phyloP scores from a whole-genome alignment of 305 asterid genomes.

The Caryopteris hybrid region DNA sequence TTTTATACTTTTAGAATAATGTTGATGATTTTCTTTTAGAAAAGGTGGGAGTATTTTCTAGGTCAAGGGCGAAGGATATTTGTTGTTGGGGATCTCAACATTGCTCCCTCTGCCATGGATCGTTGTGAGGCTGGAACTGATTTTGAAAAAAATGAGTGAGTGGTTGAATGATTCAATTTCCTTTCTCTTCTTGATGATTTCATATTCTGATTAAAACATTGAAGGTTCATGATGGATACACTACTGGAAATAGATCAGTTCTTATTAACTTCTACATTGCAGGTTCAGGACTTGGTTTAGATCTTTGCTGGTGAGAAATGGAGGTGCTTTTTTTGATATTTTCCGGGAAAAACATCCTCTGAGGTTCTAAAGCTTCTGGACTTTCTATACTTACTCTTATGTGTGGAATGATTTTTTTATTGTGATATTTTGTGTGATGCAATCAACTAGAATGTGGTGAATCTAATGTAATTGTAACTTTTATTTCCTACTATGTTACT shows the following conservation, averaged over 20 bases:
- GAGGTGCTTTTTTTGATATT: constrained; percentile 67
- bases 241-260: constrained; percentile 5
- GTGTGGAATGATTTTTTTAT: not conserved
- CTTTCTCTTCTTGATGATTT: not conserved
- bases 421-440: not conserved
- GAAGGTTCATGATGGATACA: constrained; percentile 11
- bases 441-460: not conserved
- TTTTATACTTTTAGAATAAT: constrained; percentile 29
- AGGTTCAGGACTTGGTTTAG: constrained; percentile 95
- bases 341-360: constrained; percentile 79
- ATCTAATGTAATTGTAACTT: not conserved
- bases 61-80: constrained; percentile 59
- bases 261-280: constrained; percentile 14
- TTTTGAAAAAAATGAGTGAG: constrained; percentile 87
- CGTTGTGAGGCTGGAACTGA: constrained; percentile 90
- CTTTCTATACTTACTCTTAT: constrained; percentile 13
- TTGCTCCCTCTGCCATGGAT: constrained; percentile 79
- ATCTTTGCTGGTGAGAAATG: constrained; percentile 68
- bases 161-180: constrained; percentile 12
- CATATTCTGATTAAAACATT: constrained; percentile 2
- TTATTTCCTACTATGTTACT: not conserved
- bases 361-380: constrained; percentile 44
- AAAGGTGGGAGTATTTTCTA: constrained; percentile 82
- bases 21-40: constrained; percentile 50
- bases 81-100: constrained; percentile 93